A percentile compares a stretch with the other conserved stretches of the same genome.
These are phyloP conservation scores for Mangifera indica DNA, from an alignment of 345 rosid genomes.

Conservation along the genomic window DNA sequence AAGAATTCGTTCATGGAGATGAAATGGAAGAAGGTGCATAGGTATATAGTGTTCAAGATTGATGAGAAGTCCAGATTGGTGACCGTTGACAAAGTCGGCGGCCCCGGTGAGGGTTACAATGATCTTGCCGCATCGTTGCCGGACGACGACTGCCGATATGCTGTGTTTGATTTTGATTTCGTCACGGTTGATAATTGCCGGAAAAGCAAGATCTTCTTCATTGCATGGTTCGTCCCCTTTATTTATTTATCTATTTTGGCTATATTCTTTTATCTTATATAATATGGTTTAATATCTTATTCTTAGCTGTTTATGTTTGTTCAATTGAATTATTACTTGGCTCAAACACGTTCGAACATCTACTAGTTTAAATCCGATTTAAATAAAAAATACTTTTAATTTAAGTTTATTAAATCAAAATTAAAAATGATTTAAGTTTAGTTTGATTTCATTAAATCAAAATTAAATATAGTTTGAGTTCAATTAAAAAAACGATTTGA, in stretches of 20 bases:
- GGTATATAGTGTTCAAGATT: conserved; percentile 90
- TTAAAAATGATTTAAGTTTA: too few species aligned
- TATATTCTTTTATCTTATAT: neutral
- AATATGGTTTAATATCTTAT: neutral
- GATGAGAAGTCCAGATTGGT: conserved; percentile 83
- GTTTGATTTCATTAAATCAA: too few species aligned
- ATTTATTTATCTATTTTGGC: neutral
- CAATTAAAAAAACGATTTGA: too few species aligned
- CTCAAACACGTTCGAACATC: too few species aligned
- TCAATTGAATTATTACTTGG: too few species aligned
- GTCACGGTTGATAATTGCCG: conserved; percentile 90
- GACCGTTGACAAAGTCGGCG: conserved; percentile 88
- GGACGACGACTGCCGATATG: conserved; percentile 82
- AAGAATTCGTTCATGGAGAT: conserved; percentile 83
- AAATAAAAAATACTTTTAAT: too few species aligned
- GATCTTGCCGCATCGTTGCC: conserved; percentile 81
- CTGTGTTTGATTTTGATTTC: conserved; percentile 90
- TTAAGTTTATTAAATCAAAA: too few species aligned
- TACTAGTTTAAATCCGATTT: too few species aligned
- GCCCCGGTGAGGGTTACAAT: conserved; percentile 73
- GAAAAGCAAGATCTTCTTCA: conserved; percentile 99
- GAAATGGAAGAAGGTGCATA: conserved; percentile 90
- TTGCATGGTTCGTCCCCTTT: conserved; percentile 63
- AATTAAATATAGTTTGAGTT: too few species aligned
- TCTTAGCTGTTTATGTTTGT: too few species aligned